Base-by-base conservation (phyloP, 495 filamentous ascomycete species). In the Penicillium arizonense region DNA sequence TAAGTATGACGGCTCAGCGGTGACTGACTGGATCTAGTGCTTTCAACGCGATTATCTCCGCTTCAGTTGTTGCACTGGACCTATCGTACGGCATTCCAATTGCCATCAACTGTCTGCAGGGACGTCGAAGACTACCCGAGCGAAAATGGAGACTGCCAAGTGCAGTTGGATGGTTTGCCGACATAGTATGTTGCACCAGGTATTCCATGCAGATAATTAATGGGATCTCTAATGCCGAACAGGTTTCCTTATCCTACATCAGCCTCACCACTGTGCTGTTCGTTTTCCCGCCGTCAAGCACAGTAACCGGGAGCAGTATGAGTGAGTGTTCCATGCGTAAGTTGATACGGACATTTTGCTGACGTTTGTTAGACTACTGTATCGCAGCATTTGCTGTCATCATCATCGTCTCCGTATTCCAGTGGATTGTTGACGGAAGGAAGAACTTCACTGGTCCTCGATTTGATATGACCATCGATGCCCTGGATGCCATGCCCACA, bases 81-180 rank as follows among this genome's bases (percentile, higher is more conserved):
- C 63, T 91, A 3, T 84, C 83, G 6, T 90, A 91, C 56, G 86
- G 77, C 9, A 87, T 89, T 33, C 87, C 87, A 0, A 79, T 87
- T 26, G 58, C 77, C 0, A 81, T 89, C 47, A 86, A 88, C 57
- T 78, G 79, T 43, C 63, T 87, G 2, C 79, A 80, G 7, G 86
- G 85, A 1, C 75, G 87, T 4, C 78, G 66, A 41, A 84, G 76
- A 58, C 65, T 90, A 3, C 84, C 85, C 0, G 63, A 74, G 21
- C 72, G 86, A 18, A 66, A 77, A 4, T 91, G 88, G 65, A 78
- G 75, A 44, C 58, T 91, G 5, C 75, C 80, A 0, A 72, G 60
- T 24, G 57, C 58, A 5, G 37, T 86, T 11, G 87, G 80, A 7
- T 90, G 84, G 85, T 56, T 76, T 41, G 63, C 72, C n/a, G 87